Evolutionary conservation across 495 filamentous ascomycete species (phyloP), one percentile per base, ranked within the genome.

Genomic region (Penicillium lagena): DNA sequence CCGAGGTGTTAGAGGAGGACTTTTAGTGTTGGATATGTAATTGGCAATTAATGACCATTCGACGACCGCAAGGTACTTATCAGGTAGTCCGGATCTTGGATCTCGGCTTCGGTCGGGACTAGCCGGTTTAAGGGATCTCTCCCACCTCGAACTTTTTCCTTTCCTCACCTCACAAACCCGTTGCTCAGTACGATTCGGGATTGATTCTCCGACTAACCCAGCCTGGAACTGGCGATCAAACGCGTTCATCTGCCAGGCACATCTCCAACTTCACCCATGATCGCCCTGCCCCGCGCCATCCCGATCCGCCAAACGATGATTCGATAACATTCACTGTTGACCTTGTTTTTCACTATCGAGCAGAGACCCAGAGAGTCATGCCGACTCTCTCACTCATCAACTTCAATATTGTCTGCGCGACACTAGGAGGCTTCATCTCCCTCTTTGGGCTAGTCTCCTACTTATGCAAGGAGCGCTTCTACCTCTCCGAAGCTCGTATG

Each of bases 391-490:
- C 74, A 7, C 51, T 88, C 36, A 83, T 78, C 56, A 89, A 94
- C 62, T 96, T 96, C 75, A 95, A 96, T 61, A 87, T 95, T 46
- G 80, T 89, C 46, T 83, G 87, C 56, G 82, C 86, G 45, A 81
- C 85, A 9, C 66, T 95, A 10, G 90, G 90, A 22, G 89, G 86
- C 12, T 97, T 91, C 67, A 82, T 97, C 35, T 88, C 86, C 2
- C 54, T 94, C 14, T 97, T 94, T 58, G 88, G 86, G 8, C 70
- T 96, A 32, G 88, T 96, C 1, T 93, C 87, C 3, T 95, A 90
- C 63, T 76, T 95, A 9, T 76, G 84, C 64, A 95, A 95, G 57
- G 90, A 95, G 67, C 82, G 79, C 51, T 90, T 90, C 60, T 95
- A 95, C 57, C 77, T 97, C 7, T 94, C 87, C 12, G 90, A 96